phyloP scores from a whole-genome alignment of 768 basidiomycete genomes.

The Suillus clintonianus region DNA sequence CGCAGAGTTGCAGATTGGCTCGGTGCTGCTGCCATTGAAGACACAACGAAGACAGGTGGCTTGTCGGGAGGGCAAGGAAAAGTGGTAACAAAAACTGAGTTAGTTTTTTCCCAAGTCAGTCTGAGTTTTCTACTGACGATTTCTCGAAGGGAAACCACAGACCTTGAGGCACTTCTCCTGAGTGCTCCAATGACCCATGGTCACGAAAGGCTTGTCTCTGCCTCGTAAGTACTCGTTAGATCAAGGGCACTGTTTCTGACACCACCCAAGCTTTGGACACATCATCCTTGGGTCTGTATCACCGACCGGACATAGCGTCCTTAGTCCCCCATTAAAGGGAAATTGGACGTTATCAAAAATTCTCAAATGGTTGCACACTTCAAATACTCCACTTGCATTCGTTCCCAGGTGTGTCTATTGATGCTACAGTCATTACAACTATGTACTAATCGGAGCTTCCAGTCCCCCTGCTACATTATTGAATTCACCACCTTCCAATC shows the following conservation, averaged over 20 bases:
- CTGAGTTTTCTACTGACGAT: neutral
- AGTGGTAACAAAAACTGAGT: slow-evolving; percentile 40
- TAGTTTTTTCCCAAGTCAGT: slow-evolving; percentile 11
- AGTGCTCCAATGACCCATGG: neutral
- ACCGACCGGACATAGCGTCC: slow-evolving; percentile 28
- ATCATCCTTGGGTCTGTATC: slow-evolving; percentile 47
- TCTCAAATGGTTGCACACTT: slow-evolving; percentile 45
- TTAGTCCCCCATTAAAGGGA: slow-evolving; percentile 48
- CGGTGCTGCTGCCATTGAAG: slow-evolving; percentile 34
- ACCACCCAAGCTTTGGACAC: slow-evolving; percentile 54
- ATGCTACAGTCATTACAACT: too few species aligned
- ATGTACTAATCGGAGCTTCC: neutral
- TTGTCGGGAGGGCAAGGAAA: slow-evolving; percentile 37
- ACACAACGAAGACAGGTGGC: slow-evolving; percentile 38
- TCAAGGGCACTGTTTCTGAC: slow-evolving; percentile 2
- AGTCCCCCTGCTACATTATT: slow-evolving; percentile 44
- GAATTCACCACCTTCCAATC: slow-evolving; percentile 29
- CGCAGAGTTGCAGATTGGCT: slow-evolving; percentile 68
- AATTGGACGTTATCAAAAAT: slow-evolving; percentile 41
- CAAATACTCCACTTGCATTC: slow-evolving; percentile 41
- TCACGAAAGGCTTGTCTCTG: slow-evolving; percentile 31
- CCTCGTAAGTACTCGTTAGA: slow-evolving; percentile 38
- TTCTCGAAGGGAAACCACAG: neutral
- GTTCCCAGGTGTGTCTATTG: slow-evolving; percentile 47
- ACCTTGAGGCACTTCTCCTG: slow-evolving; percentile 2